phyloP scores from a whole-genome alignment of 768 basidiomycete genomes.

The Suillus americanus region DNA sequence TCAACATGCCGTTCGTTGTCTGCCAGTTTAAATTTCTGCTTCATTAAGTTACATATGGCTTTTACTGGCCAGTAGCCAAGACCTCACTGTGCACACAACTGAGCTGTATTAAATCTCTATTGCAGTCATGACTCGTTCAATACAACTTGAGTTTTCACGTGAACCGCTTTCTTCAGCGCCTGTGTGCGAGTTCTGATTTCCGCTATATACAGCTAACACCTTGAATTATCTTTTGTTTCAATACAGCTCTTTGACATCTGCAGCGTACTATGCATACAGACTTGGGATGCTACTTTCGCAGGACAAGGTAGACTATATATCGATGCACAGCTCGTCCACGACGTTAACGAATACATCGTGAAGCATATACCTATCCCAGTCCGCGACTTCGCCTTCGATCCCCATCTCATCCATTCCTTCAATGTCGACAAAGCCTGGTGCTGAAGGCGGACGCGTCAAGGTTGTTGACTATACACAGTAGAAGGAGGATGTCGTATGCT shows the following conservation, averaged over 20 bases:
- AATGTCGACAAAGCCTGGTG: constrained; percentile 92
- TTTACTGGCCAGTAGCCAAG: background rate
- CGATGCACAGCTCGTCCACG: background rate
- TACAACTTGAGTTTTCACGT: background rate
- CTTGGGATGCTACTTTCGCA: background rate
- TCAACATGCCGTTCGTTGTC: no score
- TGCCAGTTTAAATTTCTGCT: background rate
- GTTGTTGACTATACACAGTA: no score
- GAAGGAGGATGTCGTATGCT: no score
- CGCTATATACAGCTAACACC: no score
- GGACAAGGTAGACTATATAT: background rate
- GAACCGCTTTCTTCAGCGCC: background rate
- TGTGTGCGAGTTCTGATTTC: no score
- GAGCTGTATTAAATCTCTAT: background rate
- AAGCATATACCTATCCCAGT: no score
- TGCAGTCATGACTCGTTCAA: background rate
- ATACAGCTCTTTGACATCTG: background rate
- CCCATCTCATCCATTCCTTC: no score
- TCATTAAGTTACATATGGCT: background rate
- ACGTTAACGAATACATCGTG: no score
- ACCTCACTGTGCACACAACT: background rate
- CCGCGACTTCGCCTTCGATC: no score
- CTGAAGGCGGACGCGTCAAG: constrained; percentile 48
- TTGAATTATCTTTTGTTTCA: background rate
- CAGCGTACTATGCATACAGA: background rate